Percentiles rank a stretch among this genome's conserved stretches.
phyloP scores from a whole-genome alignment of 2,329 filamentous ascomycete genomes.

The Xylariomycetidae sp. region DNA sequence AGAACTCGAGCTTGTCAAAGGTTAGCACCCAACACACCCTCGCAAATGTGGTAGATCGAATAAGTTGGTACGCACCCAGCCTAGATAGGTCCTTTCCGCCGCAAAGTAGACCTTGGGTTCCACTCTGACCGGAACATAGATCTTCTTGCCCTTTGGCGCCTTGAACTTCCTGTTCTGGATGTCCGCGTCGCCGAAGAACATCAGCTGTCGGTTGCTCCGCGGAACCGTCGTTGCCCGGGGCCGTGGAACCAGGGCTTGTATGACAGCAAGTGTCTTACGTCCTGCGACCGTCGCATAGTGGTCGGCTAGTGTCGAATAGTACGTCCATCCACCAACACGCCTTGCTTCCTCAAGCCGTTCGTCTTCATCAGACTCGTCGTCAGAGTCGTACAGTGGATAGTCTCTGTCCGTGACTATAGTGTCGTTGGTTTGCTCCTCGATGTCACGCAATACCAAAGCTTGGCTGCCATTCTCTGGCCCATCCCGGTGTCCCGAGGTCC shows the following conservation, averaged over 20 bases:
- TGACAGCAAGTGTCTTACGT: slow-evolving; percentile 33
- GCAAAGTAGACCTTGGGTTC: slow-evolving; percentile 98
- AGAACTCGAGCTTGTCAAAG: slow-evolving; percentile 74
- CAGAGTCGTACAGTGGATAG: slow-evolving; percentile 86
- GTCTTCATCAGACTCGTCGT: slow-evolving; percentile 71
- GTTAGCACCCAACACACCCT: slow-evolving; percentile 2
- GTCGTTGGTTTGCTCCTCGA: slow-evolving; percentile 76
- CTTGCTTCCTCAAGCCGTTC: slow-evolving; percentile 74
- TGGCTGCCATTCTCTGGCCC: slow-evolving; percentile 25
- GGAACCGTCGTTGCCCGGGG: slow-evolving; percentile 53
- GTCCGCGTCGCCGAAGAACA: slow-evolving; percentile 49
- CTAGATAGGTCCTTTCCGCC: slow-evolving; percentile 89
- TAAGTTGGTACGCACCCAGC: slow-evolving; percentile 60
- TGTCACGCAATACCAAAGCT: slow-evolving; percentile 44
- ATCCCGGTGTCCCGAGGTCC: slow-evolving; percentile 26
- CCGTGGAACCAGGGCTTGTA: slow-evolving; percentile 48
- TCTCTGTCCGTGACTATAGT: slow-evolving; percentile 57
- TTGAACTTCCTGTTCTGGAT: slow-evolving; percentile 57
- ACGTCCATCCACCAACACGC: slow-evolving; percentile 69
- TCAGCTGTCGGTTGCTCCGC: slow-evolving; percentile 45
- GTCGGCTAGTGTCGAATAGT: slow-evolving; percentile 56
- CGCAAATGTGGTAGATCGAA: not conserved
- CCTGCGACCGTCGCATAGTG: slow-evolving; percentile 38
- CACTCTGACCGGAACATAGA: slow-evolving; percentile 91
- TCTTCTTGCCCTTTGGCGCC: slow-evolving; percentile 79